Base-by-base conservation (phyloP, 371 early-diverging fungal genomes). In the Batkoa obscura region DNA sequence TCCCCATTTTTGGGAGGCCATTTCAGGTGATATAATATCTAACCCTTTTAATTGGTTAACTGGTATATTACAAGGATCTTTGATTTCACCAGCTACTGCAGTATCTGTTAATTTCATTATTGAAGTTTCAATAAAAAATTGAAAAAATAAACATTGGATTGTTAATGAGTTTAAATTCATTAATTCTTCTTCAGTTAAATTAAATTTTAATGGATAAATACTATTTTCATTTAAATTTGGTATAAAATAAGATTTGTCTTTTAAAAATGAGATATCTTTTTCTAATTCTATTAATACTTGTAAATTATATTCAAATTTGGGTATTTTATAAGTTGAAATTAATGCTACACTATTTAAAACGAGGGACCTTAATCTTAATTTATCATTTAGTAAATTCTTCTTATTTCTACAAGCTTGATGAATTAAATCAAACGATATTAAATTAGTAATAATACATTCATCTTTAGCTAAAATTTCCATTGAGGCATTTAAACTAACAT, bases 391-490 rank as follows among this genome's bases (percentile, higher is more conserved):
- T 15, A 43, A 9, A 13, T 45, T 30, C 6, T 32, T 17, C 3
- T 55, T 55, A 31, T 5, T 5, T 31, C 56, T 23, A 35, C 56
- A 55, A n/a, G 43, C 42, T 5, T 69, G 64, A 58, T 78, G 73
- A n/a, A 83, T 74, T 10, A 71, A 68, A 64, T 87, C 84, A 63
- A 82, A 87, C 0, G 84, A 79, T 23, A 78, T 70, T 1, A 87
- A 59, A 13, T 73, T 72, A 0, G 79, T 76, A 12, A 83, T 53
- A 0, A 80, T 64, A 12, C 63, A 62, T 31, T 70, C 68, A 53
- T 87, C 84, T 4, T 64, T 62, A 1, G 64, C 60, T 17, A 78
- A 63, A 1, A 83, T 75, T 56, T 70, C 67, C 2, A 67, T 62
- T 45, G 75, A 72, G 1, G 72, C 60, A 5, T 60, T 55, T 5